Base-by-base conservation (phyloP, 2,329 filamentous ascomycete genomes). In the Cadophora luteo-olivacea region DNA sequence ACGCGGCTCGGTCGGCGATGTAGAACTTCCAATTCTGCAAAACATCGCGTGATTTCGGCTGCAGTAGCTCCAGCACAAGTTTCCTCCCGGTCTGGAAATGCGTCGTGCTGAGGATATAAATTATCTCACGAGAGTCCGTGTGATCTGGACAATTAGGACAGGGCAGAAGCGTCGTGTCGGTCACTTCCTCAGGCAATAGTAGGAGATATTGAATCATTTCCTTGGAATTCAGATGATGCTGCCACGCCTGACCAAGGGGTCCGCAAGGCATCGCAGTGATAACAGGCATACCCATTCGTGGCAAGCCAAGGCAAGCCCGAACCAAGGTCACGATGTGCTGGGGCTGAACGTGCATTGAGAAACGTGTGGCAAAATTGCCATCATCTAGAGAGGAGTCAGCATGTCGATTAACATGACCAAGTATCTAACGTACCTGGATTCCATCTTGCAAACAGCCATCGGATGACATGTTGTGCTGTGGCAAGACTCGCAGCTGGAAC, bases 371-470 rank as follows among this genome's bases (percentile, higher is more conserved):
- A 78, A 91, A 92, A 4, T 84, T 81, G 66, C 86, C 82, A 75
- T 97, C 93, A 49, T 84, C 89, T 91, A 71, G 36, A n/a, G 45
- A 64, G 16, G 67, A 57, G 67, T 68, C 60, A 69, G 57, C 64
- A 49, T 57, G 22, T 29, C 12, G 16, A 22, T 12, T 14, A 38
- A 3, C n/a, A 61, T 61, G 61, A 22, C 24, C 63, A 9, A 52
- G 7, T 45, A 29, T 14, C 12, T 24, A 65, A 79, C 86, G 78
- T 83, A 95, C 92, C 89, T 72, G 94, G 91, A 72, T 89, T 89
- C 94, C 95, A 99, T 75, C 87, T 90, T 41, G 89, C 86, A 74
- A 94, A 89, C 0, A 96, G 79, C 96, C 96, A 99, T 74, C 89
- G 86, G 66, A 96, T 87, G 45, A 96, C 85, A 74, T 92, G 88